phyloP scores from a whole-genome alignment of 73 alveolate genomes.

The Durusdinium trenchii region DNA sequence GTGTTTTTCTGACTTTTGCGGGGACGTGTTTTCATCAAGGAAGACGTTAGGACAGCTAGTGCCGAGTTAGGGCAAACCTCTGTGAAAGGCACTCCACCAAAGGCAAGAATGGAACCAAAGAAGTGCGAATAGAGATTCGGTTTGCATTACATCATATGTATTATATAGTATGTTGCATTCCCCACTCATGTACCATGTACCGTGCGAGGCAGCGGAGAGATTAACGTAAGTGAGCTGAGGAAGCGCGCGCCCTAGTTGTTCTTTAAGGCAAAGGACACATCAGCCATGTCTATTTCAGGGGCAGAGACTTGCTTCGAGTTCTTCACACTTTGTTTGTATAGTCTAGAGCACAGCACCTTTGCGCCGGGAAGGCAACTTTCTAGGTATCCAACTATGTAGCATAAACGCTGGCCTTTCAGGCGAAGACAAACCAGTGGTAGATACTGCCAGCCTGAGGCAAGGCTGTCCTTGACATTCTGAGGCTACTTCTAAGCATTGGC shows the following conservation, averaged over 20 bases:
- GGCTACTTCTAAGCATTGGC: conserved; percentile 84
- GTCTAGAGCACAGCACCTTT: not conserved
- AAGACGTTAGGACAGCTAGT: not conserved
- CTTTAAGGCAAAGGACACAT: not conserved
- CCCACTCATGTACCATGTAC: too few species aligned
- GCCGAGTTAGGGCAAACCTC: not conserved
- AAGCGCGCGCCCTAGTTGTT: not conserved
- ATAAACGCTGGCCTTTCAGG: too few species aligned
- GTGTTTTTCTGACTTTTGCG: not conserved
- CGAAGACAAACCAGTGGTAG: not conserved
- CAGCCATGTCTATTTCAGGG: too few species aligned
- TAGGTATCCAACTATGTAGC: too few species aligned
- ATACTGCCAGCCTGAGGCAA: not conserved
- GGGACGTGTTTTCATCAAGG: not conserved
- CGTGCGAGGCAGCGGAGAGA: conserved; percentile 77
- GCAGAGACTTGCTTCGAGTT: too few species aligned
- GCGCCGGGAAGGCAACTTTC: too few species aligned
- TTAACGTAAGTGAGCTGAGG: conserved; percentile 53
- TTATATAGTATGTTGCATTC: not conserved
- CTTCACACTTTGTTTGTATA: not conserved
- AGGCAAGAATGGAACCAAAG: too few species aligned
- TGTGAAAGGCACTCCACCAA: not conserved
- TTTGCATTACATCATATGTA: too few species aligned
- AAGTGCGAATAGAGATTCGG: too few species aligned
- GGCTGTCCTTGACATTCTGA: not conserved